Evolutionary conservation across 352 stramenopile species (phyloP).

Genomic region (Phytophthora nicotianae): DNA sequence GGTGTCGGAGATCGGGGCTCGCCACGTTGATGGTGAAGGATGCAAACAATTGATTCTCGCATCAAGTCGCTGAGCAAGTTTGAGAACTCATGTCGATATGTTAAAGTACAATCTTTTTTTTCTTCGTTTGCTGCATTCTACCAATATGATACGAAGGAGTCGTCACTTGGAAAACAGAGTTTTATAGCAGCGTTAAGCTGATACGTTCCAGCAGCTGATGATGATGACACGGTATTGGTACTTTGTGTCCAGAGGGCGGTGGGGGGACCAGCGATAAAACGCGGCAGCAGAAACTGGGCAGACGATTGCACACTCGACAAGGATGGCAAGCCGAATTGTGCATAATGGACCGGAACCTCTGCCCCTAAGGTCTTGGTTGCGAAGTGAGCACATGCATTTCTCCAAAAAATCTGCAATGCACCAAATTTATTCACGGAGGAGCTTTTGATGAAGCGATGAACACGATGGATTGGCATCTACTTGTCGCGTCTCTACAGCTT

Average conservation of each 20-base stretch:
- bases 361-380: not conserved
- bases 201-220: no score
- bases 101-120: no score
- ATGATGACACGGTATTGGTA: constrained; percentile 17
- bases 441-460: not conserved
- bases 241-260: constrained; percentile 34
- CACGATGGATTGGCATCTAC: constrained; percentile 8
- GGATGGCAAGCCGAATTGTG: constrained; percentile 1
- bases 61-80: not conserved
- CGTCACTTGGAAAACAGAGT: no score
- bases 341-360: not conserved
- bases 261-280: constrained; percentile 10
- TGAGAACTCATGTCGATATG: constrained; percentile 13
- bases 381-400: not conserved
- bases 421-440: not conserved
- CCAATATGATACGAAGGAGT: not conserved
- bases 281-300: constrained; percentile 21
- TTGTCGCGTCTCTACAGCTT: constrained; percentile 24
- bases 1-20: constrained; percentile 10
- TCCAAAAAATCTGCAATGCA: not conserved
- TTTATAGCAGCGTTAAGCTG: no score
- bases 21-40: constrained; percentile 27
- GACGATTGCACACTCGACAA: constrained; percentile 22
- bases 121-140: not conserved
- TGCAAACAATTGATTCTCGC: constrained; percentile 20